Percentiles rank a stretch among this genome's conserved stretches.
These are phyloP conservation scores for Solanum acaule DNA, from an alignment of 257 asterid genomes.

Conservation along the genomic window DNA sequence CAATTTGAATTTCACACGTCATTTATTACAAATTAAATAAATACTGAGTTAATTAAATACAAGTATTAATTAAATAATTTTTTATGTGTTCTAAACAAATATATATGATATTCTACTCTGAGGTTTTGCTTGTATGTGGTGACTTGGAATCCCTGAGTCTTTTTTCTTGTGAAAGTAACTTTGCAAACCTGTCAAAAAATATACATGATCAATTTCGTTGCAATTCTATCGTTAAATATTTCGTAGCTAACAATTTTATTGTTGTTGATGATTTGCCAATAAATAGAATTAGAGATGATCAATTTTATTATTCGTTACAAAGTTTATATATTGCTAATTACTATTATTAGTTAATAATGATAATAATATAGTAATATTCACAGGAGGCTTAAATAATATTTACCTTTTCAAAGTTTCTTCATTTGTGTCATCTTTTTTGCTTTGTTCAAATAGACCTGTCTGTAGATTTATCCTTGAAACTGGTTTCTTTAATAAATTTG, in stretches of 20 bases:
- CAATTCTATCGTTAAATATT: background rate
- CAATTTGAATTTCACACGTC: background rate
- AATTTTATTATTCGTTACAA: background rate
- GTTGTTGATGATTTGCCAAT: background rate
- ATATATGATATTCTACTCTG: background rate
- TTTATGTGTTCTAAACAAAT: background rate
- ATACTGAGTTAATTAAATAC: background rate
- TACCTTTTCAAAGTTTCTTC: constrained; percentile 1
- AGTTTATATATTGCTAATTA: background rate
- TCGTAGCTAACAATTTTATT: background rate
- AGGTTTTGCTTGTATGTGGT: background rate
- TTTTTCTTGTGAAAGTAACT: constrained; percentile 11
- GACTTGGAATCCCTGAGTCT: constrained; percentile 6
- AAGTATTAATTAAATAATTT: background rate
- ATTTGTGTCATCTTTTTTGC: background rate
- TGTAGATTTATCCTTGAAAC: constrained; percentile 28
- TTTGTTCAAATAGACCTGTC: background rate
- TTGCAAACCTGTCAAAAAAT: constrained; percentile 10
- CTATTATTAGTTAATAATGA: background rate
- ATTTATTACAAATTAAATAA: background rate
- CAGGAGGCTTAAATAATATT: background rate
- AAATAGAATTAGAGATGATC: background rate
- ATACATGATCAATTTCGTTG: background rate
- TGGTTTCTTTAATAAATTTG: constrained; percentile 25
- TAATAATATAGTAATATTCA: background rate